Evolutionary conservation across 192 early-diverging fungal species (phyloP).

Genomic region (Diversispora eburnea): DNA sequence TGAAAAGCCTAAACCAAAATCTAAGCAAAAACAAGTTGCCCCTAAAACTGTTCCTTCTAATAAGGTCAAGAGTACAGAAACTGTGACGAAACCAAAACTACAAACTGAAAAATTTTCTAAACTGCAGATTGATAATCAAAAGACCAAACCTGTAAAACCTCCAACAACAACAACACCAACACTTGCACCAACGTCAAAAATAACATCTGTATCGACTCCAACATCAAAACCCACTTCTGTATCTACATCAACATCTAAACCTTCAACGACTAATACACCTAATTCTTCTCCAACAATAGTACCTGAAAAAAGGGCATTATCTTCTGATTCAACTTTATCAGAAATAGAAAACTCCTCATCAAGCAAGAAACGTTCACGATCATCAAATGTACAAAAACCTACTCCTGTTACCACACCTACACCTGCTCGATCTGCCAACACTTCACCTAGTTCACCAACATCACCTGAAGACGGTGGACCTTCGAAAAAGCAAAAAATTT

Average conservation of each 20-base stretch:
- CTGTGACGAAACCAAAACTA: not conserved
- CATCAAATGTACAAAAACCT: not conserved
- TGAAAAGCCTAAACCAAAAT: not conserved
- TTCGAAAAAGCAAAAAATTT: no score
- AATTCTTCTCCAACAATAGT: no score
- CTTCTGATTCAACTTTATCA: no score
- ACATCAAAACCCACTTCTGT: not conserved
- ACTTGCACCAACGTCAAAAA: no score
- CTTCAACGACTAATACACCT: not conserved
- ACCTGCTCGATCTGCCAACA: not conserved
- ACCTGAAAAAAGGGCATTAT: no score
- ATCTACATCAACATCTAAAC: not conserved
- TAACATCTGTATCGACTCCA: not conserved
- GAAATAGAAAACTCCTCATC: not conserved
- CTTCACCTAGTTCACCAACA: not conserved
- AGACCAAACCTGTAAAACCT: not conserved
- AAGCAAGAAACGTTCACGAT: not conserved
- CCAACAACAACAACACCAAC: no score
- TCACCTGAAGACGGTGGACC: no score
- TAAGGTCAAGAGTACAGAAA: not conserved
- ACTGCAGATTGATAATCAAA: not conserved
- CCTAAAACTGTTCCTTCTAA: not conserved
- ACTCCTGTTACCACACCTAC: not conserved
- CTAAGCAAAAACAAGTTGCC: not conserved
- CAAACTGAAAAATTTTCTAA: not conserved